Conservation (phyloP, 2,329 filamentous ascomycete genomes). For the Nigrospora sphaerica region DNA sequence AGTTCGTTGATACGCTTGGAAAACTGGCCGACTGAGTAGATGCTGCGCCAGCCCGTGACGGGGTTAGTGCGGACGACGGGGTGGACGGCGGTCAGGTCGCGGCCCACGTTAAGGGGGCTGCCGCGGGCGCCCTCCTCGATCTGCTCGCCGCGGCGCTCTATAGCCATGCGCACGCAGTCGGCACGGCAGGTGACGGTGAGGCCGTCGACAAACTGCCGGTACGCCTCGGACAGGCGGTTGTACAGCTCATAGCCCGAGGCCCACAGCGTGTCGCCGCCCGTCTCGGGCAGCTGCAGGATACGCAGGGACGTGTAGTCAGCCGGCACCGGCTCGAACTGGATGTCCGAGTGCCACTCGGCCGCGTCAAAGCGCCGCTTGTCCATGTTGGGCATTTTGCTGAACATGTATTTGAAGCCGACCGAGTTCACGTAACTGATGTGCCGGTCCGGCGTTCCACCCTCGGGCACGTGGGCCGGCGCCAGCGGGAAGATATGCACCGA, state of each 20-base stretch:
- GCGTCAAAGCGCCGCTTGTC: constrained; percentile 28
- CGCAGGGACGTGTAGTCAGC: constrained; percentile 56
- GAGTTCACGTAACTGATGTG: constrained; percentile 56
- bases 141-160: constrained; percentile 15
- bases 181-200: constrained; percentile 27
- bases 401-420: constrained; percentile 34
- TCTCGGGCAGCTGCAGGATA: constrained; percentile 46
- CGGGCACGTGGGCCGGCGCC: constrained; percentile 40
- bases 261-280: constrained; percentile 54
- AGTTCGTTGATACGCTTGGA: constrained; percentile 35
- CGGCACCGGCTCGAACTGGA: constrained; percentile 52
- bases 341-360: constrained; percentile 48
- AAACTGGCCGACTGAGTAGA: constrained; percentile 35
- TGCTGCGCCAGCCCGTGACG: constrained; percentile 52
- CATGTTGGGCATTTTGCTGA: constrained; percentile 13
- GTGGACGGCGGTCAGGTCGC: constrained; percentile 38
- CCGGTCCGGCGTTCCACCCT: constrained; percentile 42
- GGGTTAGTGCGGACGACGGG: constrained; percentile 55
- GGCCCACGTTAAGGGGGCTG: constrained; percentile 38
- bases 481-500: constrained; percentile 55
- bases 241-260: constrained; percentile 56
- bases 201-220: constrained; percentile 43
- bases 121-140: constrained; percentile 27
- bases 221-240: constrained; percentile 43
- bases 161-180: constrained; percentile 26